Base-by-base conservation (phyloP, 352 stramenopile species). In the Globisporangium paroecandrum region DNA sequence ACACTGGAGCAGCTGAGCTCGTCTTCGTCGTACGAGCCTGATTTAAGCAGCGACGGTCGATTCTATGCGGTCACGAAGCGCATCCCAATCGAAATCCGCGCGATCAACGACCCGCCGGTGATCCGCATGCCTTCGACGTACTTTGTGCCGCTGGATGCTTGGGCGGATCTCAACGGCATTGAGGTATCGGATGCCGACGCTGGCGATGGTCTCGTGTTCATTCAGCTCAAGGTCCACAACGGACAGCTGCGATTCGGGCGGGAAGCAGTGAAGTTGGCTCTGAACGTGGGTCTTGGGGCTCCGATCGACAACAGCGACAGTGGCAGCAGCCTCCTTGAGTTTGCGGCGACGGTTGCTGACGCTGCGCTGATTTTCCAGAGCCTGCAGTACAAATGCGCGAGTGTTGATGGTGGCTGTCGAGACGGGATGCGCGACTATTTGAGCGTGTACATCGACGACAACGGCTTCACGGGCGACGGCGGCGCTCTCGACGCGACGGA, bases 401-500 rank as follows among this genome's bases (percentile, higher is more conserved):
- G 12, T 46, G 65, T 41, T 22, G 47, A 55, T 20, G 25, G 72
- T 61, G 74, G 56, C 15, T 89, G 77, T 32, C 66, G 58, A 4
- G 75, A 71, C 46, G 69, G 67, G 9, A 63, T 58, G 25, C 55
- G 29, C 32, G 79, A 89, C 62, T 74, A 71, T 41, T 32, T 91
- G n/a, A 73, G 62, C 34, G 25, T 89, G 25, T 68, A 78, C 38
- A 79, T 89, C 32, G 79, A 89, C 61, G 79, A 89, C 68, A 89
- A 89, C 60, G 79, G 79, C 0, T 85, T 81, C 65, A 81, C 71
- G 8, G 79, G 81, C 12, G 64, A 64, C 18, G 69, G 66, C 20
- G 77, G 81, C 2, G 63, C 77, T 34, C 73, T 79, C 25, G 66
- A 75, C 12, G 34, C 72, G 24, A 77, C 68, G 8, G 38, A 57